Evolutionary conservation across 306 rosid genomes (phyloP), one percentile per base, ranked within the genome.

Genomic region (Castanopsis chinensis): DNA sequence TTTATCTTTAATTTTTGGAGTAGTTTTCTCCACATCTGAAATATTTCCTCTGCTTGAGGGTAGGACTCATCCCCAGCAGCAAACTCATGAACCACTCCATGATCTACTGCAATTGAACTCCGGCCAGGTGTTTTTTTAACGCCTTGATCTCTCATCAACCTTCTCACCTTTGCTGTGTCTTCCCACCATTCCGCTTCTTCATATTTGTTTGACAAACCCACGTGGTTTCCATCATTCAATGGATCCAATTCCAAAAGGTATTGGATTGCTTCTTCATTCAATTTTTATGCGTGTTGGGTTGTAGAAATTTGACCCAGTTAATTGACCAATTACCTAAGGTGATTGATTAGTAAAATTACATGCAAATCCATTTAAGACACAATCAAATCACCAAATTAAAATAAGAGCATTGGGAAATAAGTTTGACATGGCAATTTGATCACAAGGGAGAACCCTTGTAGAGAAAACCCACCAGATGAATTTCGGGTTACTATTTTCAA

Each of bases 41-140:
- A 74, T 60, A 80, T 87, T 80, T 80, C 88, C 73, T 69, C 71
- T 6, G 88, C 79, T 70, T 80, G 76, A 49, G 91, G 93, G 82
- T 85, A 91, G 17, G 87, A 60, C 63, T 85, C 88, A 37, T 90
- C 93, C 58, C 90, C 88, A 2, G 87, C 88, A 10, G 80, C 87
- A 80, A 87, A 86, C 59, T 84, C 86, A 37, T 90, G 88, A 78
- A 75, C 61, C 27, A 43, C 35, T 43, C 89, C 91, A 21, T 37
- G 45, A 37, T 89, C 78, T 28, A 85, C 71, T 15, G 83, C 67
- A 84, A 89, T 82, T 60, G 91, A 85, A 80, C 89, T 85, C 86
- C 88, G 81, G 6, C 91, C 93, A 0, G 87, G 91, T 0, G 79
- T 89, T 71, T 85, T 87, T 77, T 85, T 82, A 64, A 81, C 91